Base-by-base conservation (phyloP, 2,329 filamentous ascomycete species). In the Aspergillus texensis region DNA sequence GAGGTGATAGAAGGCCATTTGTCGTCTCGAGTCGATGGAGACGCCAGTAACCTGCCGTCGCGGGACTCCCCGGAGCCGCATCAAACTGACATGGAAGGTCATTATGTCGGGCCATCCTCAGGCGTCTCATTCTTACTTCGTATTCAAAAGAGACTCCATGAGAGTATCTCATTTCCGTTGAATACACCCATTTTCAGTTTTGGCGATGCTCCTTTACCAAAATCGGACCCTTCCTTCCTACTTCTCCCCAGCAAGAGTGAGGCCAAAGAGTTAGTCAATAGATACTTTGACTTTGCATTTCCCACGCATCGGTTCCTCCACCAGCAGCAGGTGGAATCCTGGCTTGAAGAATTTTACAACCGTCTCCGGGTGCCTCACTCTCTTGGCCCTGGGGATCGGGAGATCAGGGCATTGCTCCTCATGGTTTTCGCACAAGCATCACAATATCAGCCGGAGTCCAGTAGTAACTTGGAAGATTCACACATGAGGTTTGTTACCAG, bases 401-500 rank as follows among this genome's bases (percentile, higher is more conserved):
- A 60, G 30, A 62, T 58, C 81, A 75, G 80, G 1, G 83, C 83
- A 0, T 68, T 85, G 24, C 71, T 87, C 1, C 80, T 86, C 41
- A 81, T 86, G 70, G 80, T 85, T 1, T 82, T 88, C 65, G 85
- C 85, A 0, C 84, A 85, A 24, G 83, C 79, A 16, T 76, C 79
- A 48, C 78, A 80, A 11, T 82, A 83, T 43, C 76, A 78, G 70
- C 72, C 74, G 14, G 48, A n/a, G 66, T 58, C 57, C 4, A 70
- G 64, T 64, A 57, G 11, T 60, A 65, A 39, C 54, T 64, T 54
- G 65, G 68, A 41, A 57, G 60, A 12, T 63, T 71, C 54, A 60
- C 65, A 64, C 10, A 62, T 48, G 59, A 67, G 43, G 57, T 66
- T 3, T 63, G 68, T 57, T 34, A 6, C 14, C 8, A n/a, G 28